Evolutionary conservation across 2,329 filamentous ascomycete genomes (phyloP).

Genomic region (Colletotrichum melonis): DNA sequence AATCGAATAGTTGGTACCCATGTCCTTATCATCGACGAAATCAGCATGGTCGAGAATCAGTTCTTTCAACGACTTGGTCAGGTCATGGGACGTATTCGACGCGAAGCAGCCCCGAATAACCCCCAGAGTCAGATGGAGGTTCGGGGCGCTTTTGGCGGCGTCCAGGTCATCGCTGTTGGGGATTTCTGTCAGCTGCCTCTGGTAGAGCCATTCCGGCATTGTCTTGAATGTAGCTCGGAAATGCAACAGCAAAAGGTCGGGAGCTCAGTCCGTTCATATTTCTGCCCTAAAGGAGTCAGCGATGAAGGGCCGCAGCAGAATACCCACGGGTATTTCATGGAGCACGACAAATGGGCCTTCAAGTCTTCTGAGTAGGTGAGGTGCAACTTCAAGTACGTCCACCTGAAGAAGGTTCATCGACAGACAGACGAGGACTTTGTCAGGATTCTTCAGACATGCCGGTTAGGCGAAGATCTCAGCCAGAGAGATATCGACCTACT

Average conservation of each 20-base stretch:
- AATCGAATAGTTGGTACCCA: slow-evolving; percentile 50
- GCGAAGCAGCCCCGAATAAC: neutral
- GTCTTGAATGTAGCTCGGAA: neutral
- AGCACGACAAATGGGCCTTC: slow-evolving; percentile 72
- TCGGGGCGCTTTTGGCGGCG: neutral
- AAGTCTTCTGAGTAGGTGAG: slow-evolving; percentile 64
- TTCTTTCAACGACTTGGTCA: slow-evolving; percentile 69
- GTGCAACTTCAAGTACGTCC: slow-evolving; percentile 63
- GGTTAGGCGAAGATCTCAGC: slow-evolving; percentile 55
- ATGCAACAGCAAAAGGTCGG: neutral
- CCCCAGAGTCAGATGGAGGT: neutral
- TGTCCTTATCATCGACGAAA: slow-evolving; percentile 73
- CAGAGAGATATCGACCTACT: slow-evolving; percentile 52
- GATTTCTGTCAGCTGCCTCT: slow-evolving; percentile 24
- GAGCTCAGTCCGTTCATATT: slow-evolving; percentile 52
- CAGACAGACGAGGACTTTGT: slow-evolving; percentile 67
- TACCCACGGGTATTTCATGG: slow-evolving; percentile 45
- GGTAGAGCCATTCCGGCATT: neutral
- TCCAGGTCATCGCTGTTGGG: slow-evolving; percentile 18
- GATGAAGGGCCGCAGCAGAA: too few species aligned
- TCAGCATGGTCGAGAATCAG: slow-evolving; percentile 75
- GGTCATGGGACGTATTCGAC: slow-evolving; percentile 44
- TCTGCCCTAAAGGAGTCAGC: too few species aligned
- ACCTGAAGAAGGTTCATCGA: slow-evolving; percentile 66
- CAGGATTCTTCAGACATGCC: slow-evolving; percentile 64